phyloP scores from a whole-genome alignment of 2,329 filamentous ascomycete species.

The Neospermospora avenae region DNA sequence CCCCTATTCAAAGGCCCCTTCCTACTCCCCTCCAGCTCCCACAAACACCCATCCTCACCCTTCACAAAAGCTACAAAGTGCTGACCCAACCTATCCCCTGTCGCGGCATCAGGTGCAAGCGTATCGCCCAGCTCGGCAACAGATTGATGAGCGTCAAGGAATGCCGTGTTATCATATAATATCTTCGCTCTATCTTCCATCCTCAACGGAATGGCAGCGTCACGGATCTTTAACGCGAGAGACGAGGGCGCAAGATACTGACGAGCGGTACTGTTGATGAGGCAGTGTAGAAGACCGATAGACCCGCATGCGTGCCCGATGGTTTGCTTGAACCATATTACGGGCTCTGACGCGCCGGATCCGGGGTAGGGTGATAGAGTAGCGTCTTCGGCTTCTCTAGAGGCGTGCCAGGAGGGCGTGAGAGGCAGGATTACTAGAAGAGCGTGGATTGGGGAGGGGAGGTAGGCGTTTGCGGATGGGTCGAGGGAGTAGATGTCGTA shows the following conservation, averaged over 20 bases:
- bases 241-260: slow-evolving; percentile 42
- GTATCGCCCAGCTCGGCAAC: slow-evolving; percentile 80
- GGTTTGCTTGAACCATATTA: slow-evolving; percentile 93
- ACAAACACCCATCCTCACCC: slow-evolving; percentile 58
- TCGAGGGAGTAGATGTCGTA: slow-evolving; percentile 94
- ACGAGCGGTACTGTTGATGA: slow-evolving; percentile 72
- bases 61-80: slow-evolving; percentile 97
- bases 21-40: slow-evolving; percentile 67
- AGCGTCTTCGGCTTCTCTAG: slow-evolving; percentile 71
- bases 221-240: slow-evolving; percentile 36
- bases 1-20: slow-evolving; percentile 62
- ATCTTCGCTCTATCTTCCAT: slow-evolving; percentile 66
- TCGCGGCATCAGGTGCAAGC: slow-evolving; percentile 64
- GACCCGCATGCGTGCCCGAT: slow-evolving; percentile 91
- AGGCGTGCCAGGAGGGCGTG: slow-evolving; percentile 72
- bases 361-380: slow-evolving; percentile 60
- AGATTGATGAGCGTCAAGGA: slow-evolving; percentile 75
- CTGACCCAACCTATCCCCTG: slow-evolving; percentile 72
- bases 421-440: slow-evolving; percentile 92
- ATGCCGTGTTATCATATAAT: slow-evolving; percentile 70
- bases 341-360: slow-evolving; percentile 67
- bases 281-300: slow-evolving; percentile 82
- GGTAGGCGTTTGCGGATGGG: slow-evolving; percentile 76
- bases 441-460: slow-evolving; percentile 83
- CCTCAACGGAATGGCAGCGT: slow-evolving; percentile 64